Conservation (phyloP, 768 basidiomycete genomes). For the Psilocybe subaeruginosa region DNA sequence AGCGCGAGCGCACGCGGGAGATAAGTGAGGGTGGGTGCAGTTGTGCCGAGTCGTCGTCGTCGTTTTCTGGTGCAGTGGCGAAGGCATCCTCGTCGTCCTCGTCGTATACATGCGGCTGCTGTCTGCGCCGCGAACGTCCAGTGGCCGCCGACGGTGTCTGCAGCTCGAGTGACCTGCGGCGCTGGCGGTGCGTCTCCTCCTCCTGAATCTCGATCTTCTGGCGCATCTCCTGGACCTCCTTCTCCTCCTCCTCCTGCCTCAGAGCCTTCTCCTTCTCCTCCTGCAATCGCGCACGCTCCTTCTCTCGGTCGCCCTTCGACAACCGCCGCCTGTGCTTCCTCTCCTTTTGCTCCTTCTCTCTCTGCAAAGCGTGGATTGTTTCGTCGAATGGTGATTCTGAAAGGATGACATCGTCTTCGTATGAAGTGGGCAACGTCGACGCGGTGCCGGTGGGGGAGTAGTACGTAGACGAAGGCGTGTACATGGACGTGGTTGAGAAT, state of each 20-base stretch:
- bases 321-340: slow-evolving; percentile 13
- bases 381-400: slow-evolving; percentile 15
- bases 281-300: slow-evolving; percentile 7
- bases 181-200: slow-evolving; percentile 1
- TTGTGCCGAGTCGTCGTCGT: not conserved
- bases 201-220: slow-evolving; percentile 6
- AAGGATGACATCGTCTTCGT: slow-evolving; percentile 25
- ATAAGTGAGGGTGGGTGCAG: not conserved
- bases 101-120: not conserved
- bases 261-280: slow-evolving; percentile 1
- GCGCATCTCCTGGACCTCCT: slow-evolving; percentile 3
- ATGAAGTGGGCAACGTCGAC: slow-evolving; percentile 27
- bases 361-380: slow-evolving; percentile 15
- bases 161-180: not conserved
- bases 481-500: slow-evolving; percentile 7
- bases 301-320: slow-evolving; percentile 17
- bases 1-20: not conserved
- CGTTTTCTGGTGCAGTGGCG: not conserved
- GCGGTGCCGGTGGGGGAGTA: slow-evolving; percentile 24
- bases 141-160: not conserved
- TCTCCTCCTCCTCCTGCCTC: slow-evolving; percentile 8
- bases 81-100: not conserved
- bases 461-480: slow-evolving; percentile 5
- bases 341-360: slow-evolving; percentile 25
- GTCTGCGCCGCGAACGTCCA: not conserved